Evolutionary conservation across 2,329 filamentous ascomycete species (phyloP).

Genomic region (Claviceps cyperi): DNA sequence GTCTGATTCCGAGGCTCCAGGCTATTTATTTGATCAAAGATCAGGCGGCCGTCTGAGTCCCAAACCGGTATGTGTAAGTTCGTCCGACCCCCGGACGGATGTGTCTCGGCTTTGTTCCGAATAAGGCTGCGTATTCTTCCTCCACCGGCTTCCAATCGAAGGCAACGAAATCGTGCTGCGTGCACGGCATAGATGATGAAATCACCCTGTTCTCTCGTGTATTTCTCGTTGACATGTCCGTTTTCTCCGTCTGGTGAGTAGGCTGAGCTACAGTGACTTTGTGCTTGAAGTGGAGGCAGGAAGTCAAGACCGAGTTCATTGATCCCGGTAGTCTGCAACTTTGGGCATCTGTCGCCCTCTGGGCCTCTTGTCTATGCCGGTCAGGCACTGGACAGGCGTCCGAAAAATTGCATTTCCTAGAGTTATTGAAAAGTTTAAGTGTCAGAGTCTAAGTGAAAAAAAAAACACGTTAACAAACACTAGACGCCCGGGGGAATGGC

Average conservation of each 20-base stretch:
- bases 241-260: conserved; percentile 21
- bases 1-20: conserved; percentile 22
- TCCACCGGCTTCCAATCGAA: conserved; percentile 27
- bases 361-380: too few relatives aligned
- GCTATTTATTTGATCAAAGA: conserved; percentile 24
- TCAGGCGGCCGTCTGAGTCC: conserved; percentile 24
- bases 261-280: conserved; percentile 18
- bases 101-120: conserved; percentile 22
- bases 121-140: conserved; percentile 24
- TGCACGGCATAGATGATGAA: conserved; percentile 30
- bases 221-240: conserved; percentile 29
- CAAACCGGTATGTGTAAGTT: conserved; percentile 26
- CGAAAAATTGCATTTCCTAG: too few relatives aligned
- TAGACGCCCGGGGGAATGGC: too few relatives aligned
- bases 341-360: too few relatives aligned
- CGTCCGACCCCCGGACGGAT: conserved; percentile 25
- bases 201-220: conserved; percentile 27
- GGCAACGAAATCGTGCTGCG: conserved; percentile 19
- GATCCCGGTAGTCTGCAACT: too few relatives aligned
- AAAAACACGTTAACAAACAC: too few relatives aligned
- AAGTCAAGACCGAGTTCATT: too few relatives aligned
- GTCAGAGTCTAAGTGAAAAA: too few relatives aligned
- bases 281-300: too few relatives aligned
- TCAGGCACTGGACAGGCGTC: too few relatives aligned
- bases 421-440: too few relatives aligned